Evolutionary conservation across 768 basidiomycete genomes (phyloP).

Genomic region (Amanita subjunquillea): DNA sequence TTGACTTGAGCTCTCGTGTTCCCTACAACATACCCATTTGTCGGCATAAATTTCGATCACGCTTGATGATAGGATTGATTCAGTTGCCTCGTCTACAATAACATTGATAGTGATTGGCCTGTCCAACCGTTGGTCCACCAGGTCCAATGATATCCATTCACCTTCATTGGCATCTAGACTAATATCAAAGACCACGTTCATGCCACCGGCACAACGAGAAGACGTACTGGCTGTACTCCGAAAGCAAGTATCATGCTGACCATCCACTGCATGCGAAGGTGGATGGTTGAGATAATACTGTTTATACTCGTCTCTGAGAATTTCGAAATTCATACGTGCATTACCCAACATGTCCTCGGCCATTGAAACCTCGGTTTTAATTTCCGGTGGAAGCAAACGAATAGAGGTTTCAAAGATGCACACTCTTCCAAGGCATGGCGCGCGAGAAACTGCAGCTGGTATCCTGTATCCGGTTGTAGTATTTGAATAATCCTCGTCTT

Average conservation of each 20-base stretch:
- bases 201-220: too few species aligned
- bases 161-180: conserved; percentile 16
- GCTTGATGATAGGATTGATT: conserved; percentile 11
- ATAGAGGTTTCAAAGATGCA: conserved; percentile 48
- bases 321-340: conserved; percentile 23
- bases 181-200: neutral
- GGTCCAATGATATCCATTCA: conserved; percentile 20
- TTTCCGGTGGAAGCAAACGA: conserved; percentile 24
- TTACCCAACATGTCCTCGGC: conserved; percentile 32
- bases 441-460: conserved; percentile 13
- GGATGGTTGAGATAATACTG: conserved; percentile 32
- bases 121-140: conserved; percentile 5
- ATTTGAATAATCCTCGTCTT: neutral
- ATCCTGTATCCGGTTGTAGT: conserved; percentile 3
- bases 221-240: conserved; percentile 35
- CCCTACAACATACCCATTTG: neutral
- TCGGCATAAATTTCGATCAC: conserved; percentile 9
- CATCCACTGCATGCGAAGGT: conserved; percentile 48
- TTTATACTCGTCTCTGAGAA: conserved; percentile 23
- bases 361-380: conserved; percentile 12
- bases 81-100: conserved; percentile 15
- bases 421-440: conserved; percentile 31
- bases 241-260: conserved; percentile 36
- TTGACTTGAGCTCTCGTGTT: neutral
- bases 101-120: conserved; percentile 12